Conservation (phyloP, 202 grass and related monocot species). For the Sporobolus alterniflorus region DNA sequence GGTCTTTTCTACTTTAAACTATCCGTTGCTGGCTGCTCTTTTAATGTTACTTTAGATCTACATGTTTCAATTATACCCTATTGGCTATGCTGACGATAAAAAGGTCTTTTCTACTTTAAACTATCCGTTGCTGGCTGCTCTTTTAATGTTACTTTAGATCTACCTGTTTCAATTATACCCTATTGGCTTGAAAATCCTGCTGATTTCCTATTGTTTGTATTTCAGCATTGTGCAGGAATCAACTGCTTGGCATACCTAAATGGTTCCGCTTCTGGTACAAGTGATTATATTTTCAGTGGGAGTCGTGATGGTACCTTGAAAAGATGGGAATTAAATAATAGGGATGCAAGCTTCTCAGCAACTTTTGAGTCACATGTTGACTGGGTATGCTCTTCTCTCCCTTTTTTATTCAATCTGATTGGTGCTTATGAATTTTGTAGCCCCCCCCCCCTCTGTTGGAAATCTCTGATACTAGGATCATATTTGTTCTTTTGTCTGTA, state of each 20-base stretch:
- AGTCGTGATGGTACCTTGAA: conserved; percentile 97
- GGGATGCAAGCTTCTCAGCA: conserved; percentile 67
- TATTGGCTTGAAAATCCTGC: conserved; percentile 33
- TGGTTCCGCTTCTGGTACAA: conserved; percentile 57
- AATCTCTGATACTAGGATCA: not conserved
- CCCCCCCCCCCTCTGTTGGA: not conserved
- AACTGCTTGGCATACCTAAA: conserved; percentile 94
- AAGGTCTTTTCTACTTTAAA: conserved; percentile 57
- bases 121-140: not conserved
- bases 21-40: not conserved
- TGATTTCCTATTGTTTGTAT: conserved; percentile 38
- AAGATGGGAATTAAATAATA: conserved; percentile 78
- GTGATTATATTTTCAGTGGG: conserved; percentile 89
- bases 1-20: conserved; percentile 41
- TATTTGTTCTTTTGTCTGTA: not conserved
- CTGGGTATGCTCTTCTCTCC: conserved; percentile 66
- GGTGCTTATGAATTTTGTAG: no score
- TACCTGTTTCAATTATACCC: conserved; percentile 7
- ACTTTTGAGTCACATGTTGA: conserved; percentile 99
- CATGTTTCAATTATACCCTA: no score
- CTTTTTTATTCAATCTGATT: conserved; percentile 11
- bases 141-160: not conserved
- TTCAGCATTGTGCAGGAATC: conserved; percentile 95
- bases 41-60: not conserved
- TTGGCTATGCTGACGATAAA: conserved; percentile 86